phyloP scores from a whole-genome alignment of 805 yeast genomes.

The Kazachstania africana region DNA sequence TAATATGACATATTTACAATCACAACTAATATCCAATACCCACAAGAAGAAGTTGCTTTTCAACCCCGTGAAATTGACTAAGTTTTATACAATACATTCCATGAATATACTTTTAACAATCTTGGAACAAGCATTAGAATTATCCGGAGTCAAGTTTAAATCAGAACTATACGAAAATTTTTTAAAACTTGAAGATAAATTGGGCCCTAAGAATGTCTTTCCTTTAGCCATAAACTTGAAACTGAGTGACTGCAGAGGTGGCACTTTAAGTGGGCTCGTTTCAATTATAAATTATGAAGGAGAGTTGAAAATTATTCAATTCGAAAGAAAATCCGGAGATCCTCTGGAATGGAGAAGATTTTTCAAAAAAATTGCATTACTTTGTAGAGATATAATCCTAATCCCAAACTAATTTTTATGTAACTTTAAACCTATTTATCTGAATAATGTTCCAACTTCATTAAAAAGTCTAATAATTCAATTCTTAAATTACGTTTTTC shows the following conservation, averaged over 20 bases:
- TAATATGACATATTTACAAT: not conserved
- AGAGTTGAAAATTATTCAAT: conserved; percentile 38
- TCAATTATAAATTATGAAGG: conserved; percentile 31
- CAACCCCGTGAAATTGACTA: conserved; percentile 19
- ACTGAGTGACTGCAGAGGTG: conserved; percentile 35
- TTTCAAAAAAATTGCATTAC: conserved; percentile 43
- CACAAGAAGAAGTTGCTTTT: conserved; percentile 5
- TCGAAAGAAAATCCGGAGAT: conserved; percentile 48
- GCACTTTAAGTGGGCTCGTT: conserved; percentile 36
- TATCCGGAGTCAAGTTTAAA: conserved; percentile 15
- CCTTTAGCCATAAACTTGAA: conserved; percentile 30
- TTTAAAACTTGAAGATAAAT: conserved; percentile 2
- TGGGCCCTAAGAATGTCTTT: conserved; percentile 18
- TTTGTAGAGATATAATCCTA: conserved; percentile 47
- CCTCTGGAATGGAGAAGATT: conserved; percentile 66
- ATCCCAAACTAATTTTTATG: conserved; percentile 23
- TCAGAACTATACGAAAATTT: conserved; percentile 15
- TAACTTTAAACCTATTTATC: not conserved
- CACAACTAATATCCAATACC: too few species aligned
- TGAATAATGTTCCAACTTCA: conserved; percentile 14
- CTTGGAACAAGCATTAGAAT: conserved; percentile 21
- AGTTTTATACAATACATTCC: conserved; percentile 19
- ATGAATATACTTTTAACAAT: conserved; percentile 19
- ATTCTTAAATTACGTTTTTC: conserved; percentile 16
- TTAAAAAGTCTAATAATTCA: conserved; percentile 16